phyloP scores from a whole-genome alignment of 1,284 basidiomycete genomes.

The Ceratobasidium sp. region DNA sequence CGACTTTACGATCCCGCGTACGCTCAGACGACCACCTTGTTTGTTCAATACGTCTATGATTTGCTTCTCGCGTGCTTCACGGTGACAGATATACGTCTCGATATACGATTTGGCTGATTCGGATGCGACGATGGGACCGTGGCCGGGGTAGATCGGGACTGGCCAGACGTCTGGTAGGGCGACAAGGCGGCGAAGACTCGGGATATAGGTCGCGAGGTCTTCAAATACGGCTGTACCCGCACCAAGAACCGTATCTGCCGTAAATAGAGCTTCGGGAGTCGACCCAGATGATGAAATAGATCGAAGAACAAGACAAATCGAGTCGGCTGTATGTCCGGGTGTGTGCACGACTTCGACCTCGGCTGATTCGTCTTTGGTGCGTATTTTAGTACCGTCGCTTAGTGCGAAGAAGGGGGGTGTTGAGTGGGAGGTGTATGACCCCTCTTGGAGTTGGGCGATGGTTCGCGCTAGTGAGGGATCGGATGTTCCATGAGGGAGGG shows the following conservation, averaged over 20 bases:
- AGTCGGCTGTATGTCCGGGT: constrained; percentile 92
- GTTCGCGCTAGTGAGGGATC: constrained; percentile 16
- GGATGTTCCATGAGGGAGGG: constrained; percentile 48
- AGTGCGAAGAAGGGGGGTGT: constrained; percentile 29
- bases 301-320: constrained; percentile 73
- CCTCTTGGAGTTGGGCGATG: constrained; percentile 2
- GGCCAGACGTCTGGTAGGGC: constrained; percentile 49
- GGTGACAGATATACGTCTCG: constrained; percentile 78
- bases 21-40: constrained; percentile 62
- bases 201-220: constrained; percentile 77
- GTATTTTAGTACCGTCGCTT: constrained; percentile 43
- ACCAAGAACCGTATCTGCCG: constrained; percentile 90
- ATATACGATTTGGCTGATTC: constrained; percentile 63
- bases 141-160: constrained; percentile 77
- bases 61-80: constrained; percentile 82
- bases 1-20: constrained; percentile 63
- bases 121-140: constrained; percentile 78
- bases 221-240: constrained; percentile 92
- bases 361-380: constrained; percentile 44
- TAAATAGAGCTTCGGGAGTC: constrained; percentile 75
- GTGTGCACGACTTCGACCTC: constrained; percentile 75
- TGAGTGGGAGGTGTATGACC: not conserved
- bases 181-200: constrained; percentile 69
- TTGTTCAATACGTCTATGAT: constrained; percentile 67
- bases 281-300: not conserved